A percentile compares a stretch with the other conserved stretches of the same genome.
These are phyloP conservation scores for Pneumocystis jirovecii DNA, from an alignment of 1,139 yeast genomes.

Conservation along the genomic window DNA sequence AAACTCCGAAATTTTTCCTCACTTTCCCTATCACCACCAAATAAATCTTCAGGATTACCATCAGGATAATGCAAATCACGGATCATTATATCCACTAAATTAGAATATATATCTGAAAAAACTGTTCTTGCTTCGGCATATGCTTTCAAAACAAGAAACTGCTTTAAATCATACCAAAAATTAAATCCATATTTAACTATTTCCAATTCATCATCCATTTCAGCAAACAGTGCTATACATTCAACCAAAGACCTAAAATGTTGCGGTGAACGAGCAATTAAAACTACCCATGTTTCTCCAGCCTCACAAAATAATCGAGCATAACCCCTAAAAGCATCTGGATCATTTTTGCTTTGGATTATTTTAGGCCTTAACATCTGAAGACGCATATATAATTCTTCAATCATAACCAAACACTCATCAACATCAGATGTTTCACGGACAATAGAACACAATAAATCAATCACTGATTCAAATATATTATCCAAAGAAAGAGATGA, in stretches of 20 bases:
- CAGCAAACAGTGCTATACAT: conserved; percentile 35
- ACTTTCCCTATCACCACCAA: conserved; percentile 54
- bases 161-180: conserved; percentile 79
- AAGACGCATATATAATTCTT: conserved; percentile 54
- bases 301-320: conserved; percentile 79
- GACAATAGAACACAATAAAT: conserved; percentile 64
- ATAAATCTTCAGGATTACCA: conserved; percentile 24
- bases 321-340: conserved; percentile 55
- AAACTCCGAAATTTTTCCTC: conserved; percentile 90
- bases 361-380: conserved; percentile 43
- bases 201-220: conserved; percentile 69
- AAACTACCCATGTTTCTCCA: conserved; percentile 89
- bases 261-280: conserved; percentile 59
- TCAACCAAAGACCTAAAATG: conserved; percentile 65
- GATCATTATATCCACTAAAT: conserved; percentile 53
- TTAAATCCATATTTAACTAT: conserved; percentile 80
- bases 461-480: conserved; percentile 67
- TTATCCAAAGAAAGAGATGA: conserved; percentile 48
- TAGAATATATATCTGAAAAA: conserved; percentile 46
- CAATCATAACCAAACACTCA: conserved; percentile 37
- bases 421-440: conserved; percentile 64
- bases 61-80: conserved; percentile 64
- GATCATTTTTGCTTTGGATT: conserved; percentile 39
- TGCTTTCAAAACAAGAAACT: conserved; percentile 47
- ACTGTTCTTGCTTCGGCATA: conserved; percentile 45